Evolutionary conservation across 768 basidiomycete genomes (phyloP).

Genomic region (Lactarius hatsudake): DNA sequence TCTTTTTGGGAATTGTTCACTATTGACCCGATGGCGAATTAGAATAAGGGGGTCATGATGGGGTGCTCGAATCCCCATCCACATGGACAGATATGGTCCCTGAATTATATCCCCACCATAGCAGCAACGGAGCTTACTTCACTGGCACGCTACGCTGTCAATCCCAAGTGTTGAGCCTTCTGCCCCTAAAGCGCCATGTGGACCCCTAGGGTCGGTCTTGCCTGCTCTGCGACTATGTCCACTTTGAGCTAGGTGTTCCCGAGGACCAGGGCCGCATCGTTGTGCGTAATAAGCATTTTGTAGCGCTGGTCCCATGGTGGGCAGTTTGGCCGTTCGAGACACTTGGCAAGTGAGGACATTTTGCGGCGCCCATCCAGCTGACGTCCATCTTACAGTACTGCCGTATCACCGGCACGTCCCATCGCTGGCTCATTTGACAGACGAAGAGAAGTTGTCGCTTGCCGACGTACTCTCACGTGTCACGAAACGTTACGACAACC

Average conservation of each 20-base stretch:
- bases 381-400: slow-evolving; percentile 48
- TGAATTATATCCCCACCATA: slow-evolving; percentile 66
- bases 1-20: not conserved
- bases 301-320: slow-evolving; percentile 92
- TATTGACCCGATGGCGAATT: slow-evolving; percentile 2
- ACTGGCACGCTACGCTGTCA: slow-evolving; percentile 48
- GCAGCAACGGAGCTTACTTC: slow-evolving; percentile 65
- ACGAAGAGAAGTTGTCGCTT: slow-evolving; percentile 59
- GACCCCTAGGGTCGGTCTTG: slow-evolving; percentile 58
- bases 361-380: slow-evolving; percentile 9
- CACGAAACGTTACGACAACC: slow-evolving; percentile 70
- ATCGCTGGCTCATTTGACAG: slow-evolving; percentile 58
- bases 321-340: slow-evolving; percentile 92
- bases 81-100: slow-evolving; percentile 87
- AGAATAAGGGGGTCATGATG: slow-evolving; percentile 95
- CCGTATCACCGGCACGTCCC: slow-evolving; percentile 78
- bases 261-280: slow-evolving; percentile 61
- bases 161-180: slow-evolving; percentile 37
- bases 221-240: slow-evolving; percentile 77
- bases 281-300: slow-evolving; percentile 69
- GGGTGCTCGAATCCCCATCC: slow-evolving; percentile 95
- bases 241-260: slow-evolving; percentile 51
- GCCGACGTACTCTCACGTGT: slow-evolving; percentile 65
- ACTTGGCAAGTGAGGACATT: slow-evolving; percentile 46
- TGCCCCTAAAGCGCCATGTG: slow-evolving; percentile 49